Evolutionary conservation across 108 stramenopile species (phyloP), one percentile per base, ranked within the genome.

Genomic region (Skeletonema potamos): DNA sequence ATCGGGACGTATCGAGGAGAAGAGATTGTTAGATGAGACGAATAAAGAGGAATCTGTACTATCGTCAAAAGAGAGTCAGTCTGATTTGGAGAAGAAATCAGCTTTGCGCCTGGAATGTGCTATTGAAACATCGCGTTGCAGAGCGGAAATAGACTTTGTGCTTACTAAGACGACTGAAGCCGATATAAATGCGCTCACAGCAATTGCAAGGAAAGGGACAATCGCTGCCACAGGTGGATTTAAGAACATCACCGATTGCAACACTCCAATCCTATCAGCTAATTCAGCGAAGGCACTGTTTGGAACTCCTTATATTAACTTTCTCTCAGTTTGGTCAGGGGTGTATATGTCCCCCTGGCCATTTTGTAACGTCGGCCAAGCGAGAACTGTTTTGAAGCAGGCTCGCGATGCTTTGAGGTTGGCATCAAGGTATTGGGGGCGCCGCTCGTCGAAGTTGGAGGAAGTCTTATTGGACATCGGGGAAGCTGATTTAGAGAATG

Each of bases 311-410:
- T 82, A 59, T 43, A n/a, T 91, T 15, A 79, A 84, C 37, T 78
- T 86, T 36, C 44, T 88, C 2, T 75, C 82, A n/a, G 63, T 72
- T 10, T 91, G 90, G 90, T 91, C 86, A 17, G 90, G 90, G 15
- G 74, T 85, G 71, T 79, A 63, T 56, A 76, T 70, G 26, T 57
- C 62, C 13, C 82, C 90, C 43, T 91, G 90, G 90, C 70, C 86
- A 18, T 84, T 64, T 67, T 91, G 88, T 54, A 83, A 71, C 11
- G 13, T 85, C 0, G 58, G 60, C 15, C 78, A 83, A 59, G 82
- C 83, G 15, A 71, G 86, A 36, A 18, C 63, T 17, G 76, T 87
- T 33, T 15, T 84, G 27, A 56, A 65, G 3, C 58, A 76, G 41
- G 87, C 86, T 8, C 77, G 86, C 39, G 73, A 76, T 8, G 43